Percentiles rank a stretch among this genome's conserved stretches.
These are phyloP conservation scores for Phytopythium delawarense DNA, from an alignment of 352 stramenopile genomes.

Conservation along the genomic window DNA sequence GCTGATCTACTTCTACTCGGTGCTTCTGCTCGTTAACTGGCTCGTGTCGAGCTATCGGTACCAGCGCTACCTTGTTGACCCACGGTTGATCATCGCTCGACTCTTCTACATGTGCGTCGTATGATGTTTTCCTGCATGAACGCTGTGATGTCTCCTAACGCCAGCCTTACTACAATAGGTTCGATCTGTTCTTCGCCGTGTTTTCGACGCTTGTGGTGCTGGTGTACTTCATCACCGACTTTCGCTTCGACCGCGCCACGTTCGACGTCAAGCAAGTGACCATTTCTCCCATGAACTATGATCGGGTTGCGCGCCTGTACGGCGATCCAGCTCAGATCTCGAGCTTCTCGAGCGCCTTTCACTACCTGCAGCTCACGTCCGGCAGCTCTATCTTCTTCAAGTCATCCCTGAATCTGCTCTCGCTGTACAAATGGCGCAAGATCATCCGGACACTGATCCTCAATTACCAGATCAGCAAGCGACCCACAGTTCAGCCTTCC, in stretches of 20 bases:
- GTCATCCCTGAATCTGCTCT: constrained; percentile 28
- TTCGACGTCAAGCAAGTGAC: constrained; percentile 16
- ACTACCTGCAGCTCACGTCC: constrained; percentile 26
- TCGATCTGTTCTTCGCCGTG: constrained; percentile 46
- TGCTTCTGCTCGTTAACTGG: constrained; percentile 31
- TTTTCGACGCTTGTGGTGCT: constrained; percentile 39
- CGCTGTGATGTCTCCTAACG: too few relatives aligned
- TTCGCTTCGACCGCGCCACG: constrained; percentile 28
- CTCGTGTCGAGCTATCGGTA: constrained; percentile 43
- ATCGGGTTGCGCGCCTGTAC: constrained; percentile 30
- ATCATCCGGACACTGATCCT: constrained; percentile 34
- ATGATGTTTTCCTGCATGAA: too few relatives aligned
- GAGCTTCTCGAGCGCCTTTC: constrained; percentile 29
- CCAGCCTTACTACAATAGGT: background rate
- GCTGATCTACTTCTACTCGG: constrained; percentile 36
- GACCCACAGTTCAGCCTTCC: too few relatives aligned
- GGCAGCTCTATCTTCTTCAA: constrained; percentile 29
- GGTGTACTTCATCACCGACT: constrained; percentile 26
- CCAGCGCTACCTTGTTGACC: constrained; percentile 27
- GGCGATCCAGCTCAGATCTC: constrained; percentile 33
- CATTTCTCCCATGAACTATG: constrained; percentile 11
- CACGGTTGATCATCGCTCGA: constrained; percentile 21
- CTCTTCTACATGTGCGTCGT: constrained; percentile 33
- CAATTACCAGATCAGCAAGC: constrained; percentile 12
- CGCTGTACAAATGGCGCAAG: constrained; percentile 45